Evolutionary conservation across 805 yeast species (phyloP).

Genomic region (Diddensiella caesifluorescens): DNA sequence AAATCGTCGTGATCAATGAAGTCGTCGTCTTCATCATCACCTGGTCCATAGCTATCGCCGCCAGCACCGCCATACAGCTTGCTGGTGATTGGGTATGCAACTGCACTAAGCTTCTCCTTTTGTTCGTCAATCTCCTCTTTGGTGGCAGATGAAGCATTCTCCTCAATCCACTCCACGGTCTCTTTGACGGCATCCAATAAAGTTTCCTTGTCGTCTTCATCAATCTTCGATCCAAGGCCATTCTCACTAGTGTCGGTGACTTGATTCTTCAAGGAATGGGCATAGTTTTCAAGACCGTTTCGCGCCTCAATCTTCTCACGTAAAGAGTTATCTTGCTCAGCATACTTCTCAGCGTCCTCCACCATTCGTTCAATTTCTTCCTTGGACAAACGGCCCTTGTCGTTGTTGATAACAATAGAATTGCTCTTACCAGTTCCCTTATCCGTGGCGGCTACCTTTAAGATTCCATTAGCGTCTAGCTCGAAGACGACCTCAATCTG

Average conservation of each 20-base stretch:
- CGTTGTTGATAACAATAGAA: conserved; percentile 86
- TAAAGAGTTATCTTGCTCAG: conserved; percentile 81
- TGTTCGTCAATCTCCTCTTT: conserved; percentile 92
- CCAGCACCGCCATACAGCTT: conserved; percentile 66
- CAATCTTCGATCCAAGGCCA: conserved; percentile 71
- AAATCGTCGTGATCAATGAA: conserved; percentile 65
- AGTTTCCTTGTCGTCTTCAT: conserved; percentile 87
- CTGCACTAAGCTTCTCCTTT: conserved; percentile 70
- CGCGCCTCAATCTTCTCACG: conserved; percentile 84
- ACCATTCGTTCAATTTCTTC: conserved; percentile 98
- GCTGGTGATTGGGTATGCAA: conserved; percentile 88
- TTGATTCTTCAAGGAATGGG: conserved; percentile 74
- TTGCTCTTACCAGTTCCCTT: conserved; percentile 93
- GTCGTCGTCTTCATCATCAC: conserved; percentile 51
- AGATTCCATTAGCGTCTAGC: conserved; percentile 80
- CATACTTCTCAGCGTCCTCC: conserved; percentile 91
- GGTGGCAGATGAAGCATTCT: conserved; percentile 77
- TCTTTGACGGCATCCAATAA: conserved; percentile 83
- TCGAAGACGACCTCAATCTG: conserved; percentile 88
- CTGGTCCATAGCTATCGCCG: conserved; percentile 40
- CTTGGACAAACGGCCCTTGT: conserved; percentile 88
- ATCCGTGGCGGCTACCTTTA: conserved; percentile 81
- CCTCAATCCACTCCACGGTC: conserved; percentile 82
- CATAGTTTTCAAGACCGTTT: conserved; percentile 83
- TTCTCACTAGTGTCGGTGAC: conserved; percentile 44